Evolutionary conservation across 2,329 filamentous ascomycete species (phyloP), one percentile per base, ranked within the genome.

Genomic region (Aphanoascus verrucosus): DNA sequence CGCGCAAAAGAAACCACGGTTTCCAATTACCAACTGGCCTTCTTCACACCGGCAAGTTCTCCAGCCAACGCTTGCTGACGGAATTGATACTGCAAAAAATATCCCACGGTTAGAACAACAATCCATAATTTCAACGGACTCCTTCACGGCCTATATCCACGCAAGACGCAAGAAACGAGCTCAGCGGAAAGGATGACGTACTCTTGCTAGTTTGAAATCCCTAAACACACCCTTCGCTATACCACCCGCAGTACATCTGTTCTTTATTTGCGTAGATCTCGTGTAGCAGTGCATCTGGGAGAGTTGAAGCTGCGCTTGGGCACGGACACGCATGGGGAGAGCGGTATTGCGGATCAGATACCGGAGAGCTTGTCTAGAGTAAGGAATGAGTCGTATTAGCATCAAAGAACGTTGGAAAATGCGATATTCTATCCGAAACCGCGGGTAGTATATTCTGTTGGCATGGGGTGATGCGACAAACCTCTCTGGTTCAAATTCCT

Each of bases 251-350:
- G 94, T 84, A 74, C 93, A 98, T 61, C 93, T 77, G 73, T 96
- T 97, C 69, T 85, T 84, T 69, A 98, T 90, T 76, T 96, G 90
- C 48, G 91, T 95, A 55, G 88, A 82, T 57, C 90, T 80, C 35
- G 93, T 97, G 73, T 97, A 97, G 76, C 82, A 83, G 75, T 96
- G 90, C 91, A 97, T 96, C 73, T 94, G 85, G 2, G 85, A 82
- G 60, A 98, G 77, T 73, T 97, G 85, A 54, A 98, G 81, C 75
- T 97, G 91, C 41, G 93, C 93, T 69, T 94, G 86, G 57, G 88
- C 88, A 64, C 94, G 86, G 49, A 86, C 83, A 64, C 90, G 82
- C 53, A 83, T 77, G 1, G 90, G 82, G 2, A 98, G 83, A 1
- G 84, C 85, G 32, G 88, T 93, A 72, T 98, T 98, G 69, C 87